Evolutionary conservation across 805 yeast genomes (phyloP), one percentile per base, ranked within the genome.

Genomic region (Yarrowia deformans): DNA sequence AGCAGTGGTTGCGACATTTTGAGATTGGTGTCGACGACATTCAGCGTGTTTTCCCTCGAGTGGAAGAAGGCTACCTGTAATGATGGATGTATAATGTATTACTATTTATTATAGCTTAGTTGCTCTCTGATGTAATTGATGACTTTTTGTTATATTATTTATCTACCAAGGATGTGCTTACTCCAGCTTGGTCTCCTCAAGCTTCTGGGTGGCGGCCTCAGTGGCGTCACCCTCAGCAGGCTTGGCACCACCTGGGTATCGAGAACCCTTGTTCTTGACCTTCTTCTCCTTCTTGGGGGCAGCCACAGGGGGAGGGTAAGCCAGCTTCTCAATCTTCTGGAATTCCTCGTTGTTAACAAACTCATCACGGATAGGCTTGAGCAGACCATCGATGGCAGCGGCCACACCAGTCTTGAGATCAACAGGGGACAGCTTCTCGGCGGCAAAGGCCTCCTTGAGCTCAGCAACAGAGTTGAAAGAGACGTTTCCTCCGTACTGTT

Each of bases 401-500:
- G 97, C 83, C 67, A 94, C 94, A 79, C 99, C 99, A 5, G 88
- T 80, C 80, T 95, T 95, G 79, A 95, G 88, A 79, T 95, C 99
- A 39, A 92, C 95, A 39, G 99, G 98, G 45, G 95, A 85, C 74
- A 95, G 84, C 77, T 86, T 86, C 77, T 90, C 90, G 39, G 84
- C 83, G 55, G 85, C 88, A 80, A 84, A 95, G 73, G 90, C 97
- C 45, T 81, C 80, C 77, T 89, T 89, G 75, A 95, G 82, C 46
- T 86, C 85, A 19, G 86, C 93, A 73, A 91, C 82, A 19, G 90
- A 82, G 50, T 77, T 77, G 85, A 87, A 95, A 60, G 88, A 82
- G 70, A 95, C 83, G 73, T 97, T 89, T 66, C 99, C 99, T 74
- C 99, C 99, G 79, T 91, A 95, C 81, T 95, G 89, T 79, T 95